These are phyloP conservation scores for Epichloe baconii DNA, from an alignment of 2,329 filamentous ascomycete genomes.

Conservation along the genomic window DNA sequence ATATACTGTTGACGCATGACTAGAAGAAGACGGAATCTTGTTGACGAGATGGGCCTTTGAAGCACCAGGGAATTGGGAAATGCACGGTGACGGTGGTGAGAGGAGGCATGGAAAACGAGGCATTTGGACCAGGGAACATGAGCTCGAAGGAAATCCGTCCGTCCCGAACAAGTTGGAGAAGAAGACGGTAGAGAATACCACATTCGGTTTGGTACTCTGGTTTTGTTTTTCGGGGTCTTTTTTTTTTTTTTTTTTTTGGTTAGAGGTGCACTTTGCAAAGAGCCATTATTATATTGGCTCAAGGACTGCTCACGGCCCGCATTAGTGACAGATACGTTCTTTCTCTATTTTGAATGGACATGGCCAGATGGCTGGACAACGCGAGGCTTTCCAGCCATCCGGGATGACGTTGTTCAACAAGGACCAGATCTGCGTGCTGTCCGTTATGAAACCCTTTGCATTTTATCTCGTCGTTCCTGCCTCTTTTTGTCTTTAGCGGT, in stretches of 20 bases:
- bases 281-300: not conserved
- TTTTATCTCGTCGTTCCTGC: no score
- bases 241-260: conserved; percentile 3
- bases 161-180: not conserved
- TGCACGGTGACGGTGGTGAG: not conserved
- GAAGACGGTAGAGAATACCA: not conserved
- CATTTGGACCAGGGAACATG: not conserved
- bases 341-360: not conserved
- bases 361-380: conserved; percentile 1
- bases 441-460: not conserved
- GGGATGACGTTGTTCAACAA: not conserved
- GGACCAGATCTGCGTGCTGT: not conserved
- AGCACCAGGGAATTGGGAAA: conserved; percentile 1
- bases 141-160: not conserved
- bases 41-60: conserved; percentile 5
- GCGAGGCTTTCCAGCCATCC: not conserved
- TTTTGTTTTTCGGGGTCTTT: not conserved
- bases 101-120: not conserved
- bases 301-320: not conserved
- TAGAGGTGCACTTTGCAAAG: conserved; percentile 2
- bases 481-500: not conserved
- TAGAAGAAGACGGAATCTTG: conserved; percentile 3
- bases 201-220: not conserved
- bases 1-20: conserved; percentile 4
- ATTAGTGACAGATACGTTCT: not conserved